Conservation (phyloP, 805 yeast species). For the Suhomyces sp. region DNA sequence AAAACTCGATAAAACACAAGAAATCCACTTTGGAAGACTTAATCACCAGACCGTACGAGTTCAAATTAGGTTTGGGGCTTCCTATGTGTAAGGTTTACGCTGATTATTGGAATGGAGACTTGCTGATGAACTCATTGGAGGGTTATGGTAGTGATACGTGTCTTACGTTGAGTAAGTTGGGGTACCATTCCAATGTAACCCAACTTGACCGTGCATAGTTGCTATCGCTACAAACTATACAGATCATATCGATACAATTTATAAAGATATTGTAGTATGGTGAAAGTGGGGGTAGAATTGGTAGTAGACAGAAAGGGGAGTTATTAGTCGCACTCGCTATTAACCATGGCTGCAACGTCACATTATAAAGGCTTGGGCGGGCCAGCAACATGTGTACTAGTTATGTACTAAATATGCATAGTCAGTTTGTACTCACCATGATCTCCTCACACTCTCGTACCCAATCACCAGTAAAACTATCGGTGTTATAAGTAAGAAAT, state of each 20-base stretch:
- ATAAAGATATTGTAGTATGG: not conserved
- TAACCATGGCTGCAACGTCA: too few species aligned
- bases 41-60: conserved; percentile 68
- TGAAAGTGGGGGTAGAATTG: too few species aligned
- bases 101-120: conserved; percentile 94
- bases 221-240: not conserved
- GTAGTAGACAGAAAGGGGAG: too few species aligned
- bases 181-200: conserved; percentile 57
- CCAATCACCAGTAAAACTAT: too few species aligned
- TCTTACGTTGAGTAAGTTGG: conserved; percentile 73
- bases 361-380: too few species aligned
- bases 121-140: conserved; percentile 76
- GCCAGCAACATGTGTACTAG: too few species aligned
- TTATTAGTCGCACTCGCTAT: too few species aligned
- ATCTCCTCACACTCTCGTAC: too few species aligned
- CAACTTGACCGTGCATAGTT: conserved; percentile 69
- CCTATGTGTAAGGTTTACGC: conserved; percentile 93
- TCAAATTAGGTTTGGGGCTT: conserved; percentile 80
- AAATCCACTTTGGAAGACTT: conserved; percentile 60
- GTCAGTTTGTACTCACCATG: too few species aligned
- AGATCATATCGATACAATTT: too few species aligned
- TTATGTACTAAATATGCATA: too few species aligned
- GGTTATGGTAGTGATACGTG: conserved; percentile 93
- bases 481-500: too few species aligned
- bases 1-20: conserved; percentile 26